phyloP scores from a whole-genome alignment of 768 basidiomycete species.

The Termitomyces sp. region DNA sequence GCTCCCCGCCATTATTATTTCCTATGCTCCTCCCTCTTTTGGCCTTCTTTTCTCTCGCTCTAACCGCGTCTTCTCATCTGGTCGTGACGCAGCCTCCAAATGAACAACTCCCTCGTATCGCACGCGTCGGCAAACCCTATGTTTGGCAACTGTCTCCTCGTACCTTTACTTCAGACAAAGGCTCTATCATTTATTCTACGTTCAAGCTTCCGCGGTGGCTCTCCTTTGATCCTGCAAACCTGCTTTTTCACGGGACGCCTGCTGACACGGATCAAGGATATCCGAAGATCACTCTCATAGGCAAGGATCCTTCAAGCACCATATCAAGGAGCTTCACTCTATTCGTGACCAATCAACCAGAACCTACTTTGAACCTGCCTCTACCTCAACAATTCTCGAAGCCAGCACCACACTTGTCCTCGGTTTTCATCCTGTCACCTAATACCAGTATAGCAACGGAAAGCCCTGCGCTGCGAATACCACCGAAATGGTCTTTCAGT shows the following conservation, averaged over 20 bases:
- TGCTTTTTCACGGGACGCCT: constrained; percentile 72
- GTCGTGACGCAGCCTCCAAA: constrained; percentile 58
- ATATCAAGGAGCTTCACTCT: constrained; percentile 53
- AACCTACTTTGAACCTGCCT: constrained; percentile 52
- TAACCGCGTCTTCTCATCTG: constrained; percentile 38
- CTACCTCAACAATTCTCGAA: constrained; percentile 58
- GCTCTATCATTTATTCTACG: constrained; percentile 45
- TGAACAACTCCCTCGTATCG: constrained; percentile 76
- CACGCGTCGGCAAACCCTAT: constrained; percentile 61
- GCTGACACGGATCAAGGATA: constrained; percentile 57
- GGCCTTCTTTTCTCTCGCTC: constrained; percentile 35
- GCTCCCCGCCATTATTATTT: constrained; percentile 46
- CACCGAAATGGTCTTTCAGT: constrained; percentile 85
- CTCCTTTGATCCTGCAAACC: constrained; percentile 56
- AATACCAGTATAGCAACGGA: constrained; percentile 51
- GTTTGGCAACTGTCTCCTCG: constrained; percentile 62
- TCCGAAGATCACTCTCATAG: constrained; percentile 58
- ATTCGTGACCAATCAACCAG: constrained; percentile 49
- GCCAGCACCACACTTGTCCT: constrained; percentile 65
- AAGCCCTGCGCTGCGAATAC: constrained; percentile 65
- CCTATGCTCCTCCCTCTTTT: constrained; percentile 68
- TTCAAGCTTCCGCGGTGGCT: constrained; percentile 73
- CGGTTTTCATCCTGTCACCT: constrained; percentile 64
- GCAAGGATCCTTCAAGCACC: constrained; percentile 47
- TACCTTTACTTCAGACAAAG: constrained; percentile 59